phyloP scores from a whole-genome alignment of 2,329 filamentous ascomycete species.

The Aspergillus pseudoglaucus region DNA sequence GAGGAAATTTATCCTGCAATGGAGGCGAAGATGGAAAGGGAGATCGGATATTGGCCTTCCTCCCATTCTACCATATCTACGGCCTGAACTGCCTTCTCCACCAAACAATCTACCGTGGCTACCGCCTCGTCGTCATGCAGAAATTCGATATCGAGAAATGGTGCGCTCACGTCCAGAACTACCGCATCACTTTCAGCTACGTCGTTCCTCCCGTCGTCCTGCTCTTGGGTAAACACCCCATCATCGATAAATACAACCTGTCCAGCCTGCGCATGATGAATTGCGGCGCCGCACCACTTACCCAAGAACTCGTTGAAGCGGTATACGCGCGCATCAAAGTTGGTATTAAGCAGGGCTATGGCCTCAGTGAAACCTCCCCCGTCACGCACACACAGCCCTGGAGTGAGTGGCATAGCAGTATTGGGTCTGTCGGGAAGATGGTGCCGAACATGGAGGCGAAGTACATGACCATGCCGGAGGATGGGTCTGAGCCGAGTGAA shows the following conservation, averaged over 20 bases:
- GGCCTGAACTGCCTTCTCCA: constrained; percentile 70
- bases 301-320: constrained; percentile 68
- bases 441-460: constrained; percentile 74
- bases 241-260: constrained; percentile 74
- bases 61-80: constrained; percentile 91
- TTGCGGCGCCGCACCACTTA: constrained; percentile 79
- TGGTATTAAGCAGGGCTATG: constrained; percentile 87
- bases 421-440: constrained; percentile 72
- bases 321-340: constrained; percentile 68
- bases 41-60: constrained; percentile 69
- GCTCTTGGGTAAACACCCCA: constrained; percentile 69
- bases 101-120: constrained; percentile 58
- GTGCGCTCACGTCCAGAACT: constrained; percentile 68
- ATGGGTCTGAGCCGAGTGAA: constrained; percentile 45
- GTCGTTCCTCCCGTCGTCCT: constrained; percentile 81
- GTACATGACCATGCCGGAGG: constrained; percentile 59
- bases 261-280: constrained; percentile 75
- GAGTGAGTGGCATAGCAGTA: constrained; percentile 67
- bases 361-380: constrained; percentile 79
- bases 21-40: constrained; percentile 56
- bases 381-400: constrained; percentile 68
- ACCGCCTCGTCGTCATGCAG: constrained; percentile 63
- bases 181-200: constrained; percentile 70
- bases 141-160: constrained; percentile 77
- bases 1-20: constrained; percentile 49